These are phyloP conservation scores for Pseudogymnoascus verrucosus DNA, from an alignment of 2,329 filamentous ascomycete genomes.

Conservation along the genomic window DNA sequence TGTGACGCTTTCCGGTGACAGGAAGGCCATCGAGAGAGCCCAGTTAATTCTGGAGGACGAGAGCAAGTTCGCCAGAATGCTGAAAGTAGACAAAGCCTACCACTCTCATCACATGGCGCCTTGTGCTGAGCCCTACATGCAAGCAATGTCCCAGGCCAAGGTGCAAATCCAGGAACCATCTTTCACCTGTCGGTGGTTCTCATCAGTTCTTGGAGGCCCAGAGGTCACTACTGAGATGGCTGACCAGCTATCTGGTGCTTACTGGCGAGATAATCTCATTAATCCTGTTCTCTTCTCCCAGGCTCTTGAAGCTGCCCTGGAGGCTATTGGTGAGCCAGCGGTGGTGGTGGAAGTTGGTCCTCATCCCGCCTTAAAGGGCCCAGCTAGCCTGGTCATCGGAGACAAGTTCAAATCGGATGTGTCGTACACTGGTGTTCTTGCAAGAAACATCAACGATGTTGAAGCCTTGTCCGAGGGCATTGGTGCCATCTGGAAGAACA, in stretches of 20 bases:
- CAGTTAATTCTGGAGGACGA: conserved; percentile 13
- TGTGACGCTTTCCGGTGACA: conserved; percentile 21
- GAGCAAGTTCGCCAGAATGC: conserved; percentile 14
- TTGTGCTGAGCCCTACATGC: conserved; percentile 17
- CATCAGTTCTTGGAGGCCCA: conserved; percentile 11
- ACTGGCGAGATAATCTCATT: conserved; percentile 38
- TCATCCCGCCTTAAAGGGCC: conserved; percentile 30
- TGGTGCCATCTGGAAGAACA: conserved; percentile 9
- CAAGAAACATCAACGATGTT: conserved; percentile 14
- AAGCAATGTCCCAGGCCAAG: conserved; percentile 12
- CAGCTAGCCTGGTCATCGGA: conserved; percentile 23
- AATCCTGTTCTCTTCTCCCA: conserved; percentile 34
- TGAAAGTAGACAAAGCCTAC: conserved; percentile 22
- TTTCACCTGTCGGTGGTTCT: conserved; percentile 10
- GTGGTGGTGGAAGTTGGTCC: conserved; percentile 23
- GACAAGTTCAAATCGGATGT: conserved; percentile 7
- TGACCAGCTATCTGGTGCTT: conserved; percentile 25
- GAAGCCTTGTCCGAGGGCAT: conserved; percentile 12
- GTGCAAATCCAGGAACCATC: conserved; percentile 1
- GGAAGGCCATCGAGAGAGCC: conserved; percentile 11
- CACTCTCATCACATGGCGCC: conserved; percentile 29
- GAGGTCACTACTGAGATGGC: background rate
- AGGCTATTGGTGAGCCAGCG: conserved; percentile 14
- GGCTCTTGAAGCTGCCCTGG: conserved; percentile 25
- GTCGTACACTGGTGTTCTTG: conserved; percentile 15